phyloP scores from a whole-genome alignment of 192 early-diverging fungal genomes.

The Backusella sp. region DNA sequence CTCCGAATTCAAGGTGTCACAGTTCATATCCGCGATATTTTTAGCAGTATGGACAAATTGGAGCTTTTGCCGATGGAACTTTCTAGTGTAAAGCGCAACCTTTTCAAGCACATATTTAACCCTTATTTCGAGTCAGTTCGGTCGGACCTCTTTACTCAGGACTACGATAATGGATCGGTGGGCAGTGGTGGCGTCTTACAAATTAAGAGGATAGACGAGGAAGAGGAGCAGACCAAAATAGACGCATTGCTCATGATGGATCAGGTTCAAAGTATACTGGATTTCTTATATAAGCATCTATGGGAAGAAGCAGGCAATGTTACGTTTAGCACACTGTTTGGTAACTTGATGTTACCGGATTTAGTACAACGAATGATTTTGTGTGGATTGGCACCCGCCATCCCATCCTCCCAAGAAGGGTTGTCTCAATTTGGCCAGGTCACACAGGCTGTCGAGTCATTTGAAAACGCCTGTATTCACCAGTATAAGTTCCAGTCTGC shows the following conservation, averaged over 20 bases:
- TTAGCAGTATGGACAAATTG: constrained; percentile 11
- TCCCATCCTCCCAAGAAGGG: constrained; percentile 18
- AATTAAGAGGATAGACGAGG: not conserved
- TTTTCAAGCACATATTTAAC: constrained; percentile 23
- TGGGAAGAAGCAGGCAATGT: constrained; percentile 5
- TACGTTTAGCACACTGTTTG: constrained; percentile 15
- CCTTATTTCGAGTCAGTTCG: constrained; percentile 13
- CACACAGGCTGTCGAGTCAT: constrained; percentile 5
- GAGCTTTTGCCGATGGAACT: constrained; percentile 3
- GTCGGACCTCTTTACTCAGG: not conserved
- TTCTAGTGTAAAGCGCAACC: not conserved
- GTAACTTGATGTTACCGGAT: constrained; percentile 20
- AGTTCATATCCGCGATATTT: not conserved
- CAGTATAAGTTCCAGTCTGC: constrained; percentile 22
- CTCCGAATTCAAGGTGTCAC: not conserved
- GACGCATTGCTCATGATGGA: constrained; percentile 8
- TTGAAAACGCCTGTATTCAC: constrained; percentile 8
- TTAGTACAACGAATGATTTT: constrained; percentile 14
- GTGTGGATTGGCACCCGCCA: constrained; percentile 6
- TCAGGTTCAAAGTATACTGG: constrained; percentile 14
- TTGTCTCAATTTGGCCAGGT: constrained; percentile 12
- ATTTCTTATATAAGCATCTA: constrained; percentile 18
- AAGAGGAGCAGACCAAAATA: not conserved
- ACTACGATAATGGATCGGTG: not conserved
- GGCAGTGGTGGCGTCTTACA: constrained; percentile 2